Evolutionary conservation across 495 filamentous ascomycete genomes (phyloP), one percentile per base, ranked within the genome.

Genomic region (Hamigera avellanea): DNA sequence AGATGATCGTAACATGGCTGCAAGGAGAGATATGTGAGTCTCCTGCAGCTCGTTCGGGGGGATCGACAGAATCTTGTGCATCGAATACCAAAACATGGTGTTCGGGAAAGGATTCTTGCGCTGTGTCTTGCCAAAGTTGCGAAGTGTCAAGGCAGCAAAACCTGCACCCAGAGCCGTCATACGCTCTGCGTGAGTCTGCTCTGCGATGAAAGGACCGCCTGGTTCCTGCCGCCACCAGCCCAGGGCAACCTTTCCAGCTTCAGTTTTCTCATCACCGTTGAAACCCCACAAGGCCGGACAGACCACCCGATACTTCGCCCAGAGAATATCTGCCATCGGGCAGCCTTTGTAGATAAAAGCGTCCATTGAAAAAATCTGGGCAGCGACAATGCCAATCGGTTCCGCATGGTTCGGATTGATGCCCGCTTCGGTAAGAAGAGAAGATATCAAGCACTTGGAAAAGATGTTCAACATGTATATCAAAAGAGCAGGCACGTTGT

Each of bases 251-350:
- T 75, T 68, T 4, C 86, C 86, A 14, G 67, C 62, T 31, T 79
- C 69, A 0, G 81, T 93, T 34, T 72, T 79, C 44, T 93, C 83
- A 33, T 64, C 73, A 23, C 83, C 89, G 14, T 72, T 70, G 46
- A 87, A 78, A 14, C 93, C 93, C 55, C 83, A 96, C 8, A 99
- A 65, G 8, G 86, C 79, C 3, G 93, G 89, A 48, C 86, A 94
- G 17, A 74, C 67, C 4, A 79, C 65, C 27, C 83, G 76, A 42
- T 84, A 80, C 53, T 96, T 95, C 19, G 91, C 86, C 50, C 93
- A 73, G 14, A 96, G 57, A 35, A 96, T 81, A 44, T 95, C 88
- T 29, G 86, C 80, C 44, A 96, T 63, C 9, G 77, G 73, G 21
- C 66, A 56, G 2, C 81, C 84, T 19, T 83, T 71, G 70, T 80